Percentiles rank a stretch among this genome's conserved stretches.
Conservation (phyloP, 495 filamentous ascomycete species). For the Penicillium egyptiacum region DNA sequence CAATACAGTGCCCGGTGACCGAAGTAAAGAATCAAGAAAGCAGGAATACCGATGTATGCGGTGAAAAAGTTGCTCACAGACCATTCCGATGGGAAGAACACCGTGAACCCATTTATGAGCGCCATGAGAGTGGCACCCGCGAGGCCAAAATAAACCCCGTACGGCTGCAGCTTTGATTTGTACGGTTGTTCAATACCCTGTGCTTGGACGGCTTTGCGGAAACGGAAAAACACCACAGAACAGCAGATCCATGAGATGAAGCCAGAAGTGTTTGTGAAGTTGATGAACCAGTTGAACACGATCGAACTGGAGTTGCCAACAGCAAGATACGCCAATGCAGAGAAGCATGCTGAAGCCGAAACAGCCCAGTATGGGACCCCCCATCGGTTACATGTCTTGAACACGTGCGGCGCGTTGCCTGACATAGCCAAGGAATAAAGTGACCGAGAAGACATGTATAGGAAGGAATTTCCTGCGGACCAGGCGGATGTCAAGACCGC, state of each 20-base stretch:
- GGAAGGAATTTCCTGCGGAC: constrained; percentile 74
- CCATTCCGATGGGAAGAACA: constrained; percentile 60
- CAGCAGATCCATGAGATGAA: constrained; percentile 65
- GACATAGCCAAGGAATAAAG: constrained; percentile 56
- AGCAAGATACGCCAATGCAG: constrained; percentile 38
- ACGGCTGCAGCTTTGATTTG: constrained; percentile 53
- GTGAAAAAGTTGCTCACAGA: constrained; percentile 56
- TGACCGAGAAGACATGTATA: constrained; percentile 77
- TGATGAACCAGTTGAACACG: constrained; percentile 60
- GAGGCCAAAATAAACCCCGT: constrained; percentile 49
- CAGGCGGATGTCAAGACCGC: constrained; percentile 69
- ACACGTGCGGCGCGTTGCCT: constrained; percentile 48
- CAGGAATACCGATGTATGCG: constrained; percentile 62
- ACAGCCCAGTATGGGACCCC: constrained; percentile 52
- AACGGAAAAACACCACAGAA: constrained; percentile 60
- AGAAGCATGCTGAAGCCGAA: constrained; percentile 33
- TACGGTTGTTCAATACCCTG: constrained; percentile 59
- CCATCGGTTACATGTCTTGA: constrained; percentile 49
- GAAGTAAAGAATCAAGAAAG: constrained; percentile 57
- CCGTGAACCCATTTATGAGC: constrained; percentile 63
- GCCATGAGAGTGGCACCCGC: constrained; percentile 50
- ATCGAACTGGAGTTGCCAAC: constrained; percentile 33
- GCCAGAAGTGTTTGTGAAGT: constrained; percentile 58
- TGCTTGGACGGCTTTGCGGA: constrained; percentile 50
- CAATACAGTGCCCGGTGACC: constrained; percentile 48